phyloP scores from a whole-genome alignment of 2,329 filamentous ascomycete species.

The Aspergillus caelatus region DNA sequence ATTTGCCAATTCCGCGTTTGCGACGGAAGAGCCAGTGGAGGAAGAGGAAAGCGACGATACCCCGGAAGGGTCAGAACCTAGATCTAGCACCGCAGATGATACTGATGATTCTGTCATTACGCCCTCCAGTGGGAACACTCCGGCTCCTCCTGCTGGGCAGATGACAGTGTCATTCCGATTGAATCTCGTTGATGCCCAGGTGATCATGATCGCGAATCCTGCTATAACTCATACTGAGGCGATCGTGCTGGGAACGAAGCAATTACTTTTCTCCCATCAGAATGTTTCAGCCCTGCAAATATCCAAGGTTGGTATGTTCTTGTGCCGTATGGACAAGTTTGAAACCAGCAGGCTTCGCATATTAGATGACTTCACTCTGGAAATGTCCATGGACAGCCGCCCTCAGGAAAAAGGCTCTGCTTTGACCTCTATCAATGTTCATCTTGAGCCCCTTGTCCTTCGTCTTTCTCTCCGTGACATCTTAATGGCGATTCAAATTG shows the following conservation, averaged over 20 bases:
- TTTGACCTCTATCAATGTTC: slow-evolving; percentile 77
- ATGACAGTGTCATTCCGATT: slow-evolving; percentile 86
- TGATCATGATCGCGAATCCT: slow-evolving; percentile 95
- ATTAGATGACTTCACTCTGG: slow-evolving; percentile 92
- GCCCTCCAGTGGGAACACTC: slow-evolving; percentile 33
- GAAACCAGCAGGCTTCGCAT: slow-evolving; percentile 88
- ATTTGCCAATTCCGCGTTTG: slow-evolving; percentile 73
- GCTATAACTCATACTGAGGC: slow-evolving; percentile 88
- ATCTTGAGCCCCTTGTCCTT: slow-evolving; percentile 88
- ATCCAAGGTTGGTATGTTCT: slow-evolving; percentile 93
- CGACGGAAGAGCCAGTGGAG: slow-evolving; percentile 53
- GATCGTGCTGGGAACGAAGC: slow-evolving; percentile 91
- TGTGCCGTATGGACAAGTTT: slow-evolving; percentile 98
- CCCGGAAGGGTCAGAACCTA: slow-evolving; percentile 39
- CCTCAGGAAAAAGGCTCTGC: slow-evolving; percentile 62
- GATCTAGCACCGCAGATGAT: slow-evolving; percentile 33
- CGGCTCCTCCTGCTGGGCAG: slow-evolving; percentile 44
- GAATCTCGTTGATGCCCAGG: slow-evolving; percentile 93
- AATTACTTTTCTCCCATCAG: slow-evolving; percentile 89
- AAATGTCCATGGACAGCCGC: slow-evolving; percentile 80
- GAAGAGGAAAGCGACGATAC: slow-evolving; percentile 38
- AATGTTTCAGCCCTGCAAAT: slow-evolving; percentile 92
- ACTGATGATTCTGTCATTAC: slow-evolving; percentile 27
- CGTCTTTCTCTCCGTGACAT: slow-evolving; percentile 93
- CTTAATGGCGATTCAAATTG: slow-evolving; percentile 86